Evolutionary conservation across 2,329 filamentous ascomycete species (phyloP), one percentile per base, ranked within the genome.

Genomic region (Xylariomycetidae sp.): DNA sequence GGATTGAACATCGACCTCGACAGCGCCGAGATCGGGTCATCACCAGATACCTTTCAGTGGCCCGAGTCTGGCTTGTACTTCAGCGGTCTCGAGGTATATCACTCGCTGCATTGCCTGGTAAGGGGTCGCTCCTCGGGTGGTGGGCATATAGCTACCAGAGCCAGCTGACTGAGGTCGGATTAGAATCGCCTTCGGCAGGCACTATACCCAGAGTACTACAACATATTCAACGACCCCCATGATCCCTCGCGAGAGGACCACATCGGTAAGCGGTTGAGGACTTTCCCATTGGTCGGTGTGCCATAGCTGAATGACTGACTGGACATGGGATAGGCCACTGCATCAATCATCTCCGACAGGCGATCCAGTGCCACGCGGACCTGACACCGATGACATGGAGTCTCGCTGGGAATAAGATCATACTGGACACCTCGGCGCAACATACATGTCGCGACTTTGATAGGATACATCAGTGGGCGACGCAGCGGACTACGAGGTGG

Each of bases 321-420:
- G 20, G n/a, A 23, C 20, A n/a, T n/a, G n/a, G 19, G 16, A 8
- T 13, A 37, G 35, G 25, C 19, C 37, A 39, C 30, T 39, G 37
- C 16, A 33, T 39, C 10, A 35, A 39, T 18, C 37, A 39, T 27
- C 27, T 39, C 12, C 37, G 37, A 4, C 37, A 39, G 29, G 18
- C 37, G 9, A 13, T 39, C n/a, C 37, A 39, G 26, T 39, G 37
- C 15, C 37, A 39, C 15, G 28, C 32, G 12, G 37, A 39, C 13
- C 22, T 39, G 8, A 39, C 37, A 9, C 37, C 37, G 5, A 39
- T 39, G 37, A 20, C 31, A 26, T 39, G 37, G 37, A 35, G 28
- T 22, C 32, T 28, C 8, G 32, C n/a, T 8, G 29, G 29, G 7
- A 12, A 16, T 11, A 39, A 35, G 15, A 9, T 39, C 5, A 39